Evolutionary conservation across 2,329 filamentous ascomycete genomes (phyloP).

Genomic region (Talaromyces sp.): DNA sequence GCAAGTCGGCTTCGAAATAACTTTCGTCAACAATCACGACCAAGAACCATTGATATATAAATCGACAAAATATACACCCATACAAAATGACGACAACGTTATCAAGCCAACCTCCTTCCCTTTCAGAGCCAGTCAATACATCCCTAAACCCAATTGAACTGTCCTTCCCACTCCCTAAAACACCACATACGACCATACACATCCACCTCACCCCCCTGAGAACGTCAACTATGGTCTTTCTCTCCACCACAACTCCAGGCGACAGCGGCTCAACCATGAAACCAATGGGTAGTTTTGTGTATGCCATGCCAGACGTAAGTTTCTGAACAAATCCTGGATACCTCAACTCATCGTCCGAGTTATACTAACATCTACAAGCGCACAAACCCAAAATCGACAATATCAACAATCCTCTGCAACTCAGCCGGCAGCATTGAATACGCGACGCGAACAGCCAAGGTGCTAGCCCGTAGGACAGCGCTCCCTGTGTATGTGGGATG

Average conservation of each 20-base stretch:
- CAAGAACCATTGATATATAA: not conserved
- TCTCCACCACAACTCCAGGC: conserved; percentile 53
- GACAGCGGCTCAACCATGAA: conserved; percentile 36
- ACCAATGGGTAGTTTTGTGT: conserved; percentile 84
- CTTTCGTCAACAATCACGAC: not conserved
- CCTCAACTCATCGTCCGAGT: not conserved
- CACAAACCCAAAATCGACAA: conserved; percentile 54
- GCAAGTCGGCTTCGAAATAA: not conserved
- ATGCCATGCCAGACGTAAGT: conserved; percentile 81
- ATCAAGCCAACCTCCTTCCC: conserved; percentile 16
- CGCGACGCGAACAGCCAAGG: conserved; percentile 76
- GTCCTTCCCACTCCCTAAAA: conserved; percentile 56
- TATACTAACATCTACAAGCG: conserved; percentile 27
- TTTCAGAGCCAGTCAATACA: conserved; percentile 24
- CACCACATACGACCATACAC: conserved; percentile 57
- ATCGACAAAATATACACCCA: not conserved
- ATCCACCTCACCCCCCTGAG: conserved; percentile 56
- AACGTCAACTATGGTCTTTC: conserved; percentile 55
- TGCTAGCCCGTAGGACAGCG: conserved; percentile 69
- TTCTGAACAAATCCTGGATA: not conserved
- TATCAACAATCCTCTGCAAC: conserved; percentile 70
- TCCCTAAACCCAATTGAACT: conserved; percentile 50
- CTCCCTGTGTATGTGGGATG: conserved; percentile 87
- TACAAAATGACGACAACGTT: conserved; percentile 20
- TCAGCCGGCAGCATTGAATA: conserved; percentile 79